These are phyloP conservation scores for Yamadazyma membranifaciens DNA, from an alignment of 1,139 yeast species.

Conservation along the genomic window DNA sequence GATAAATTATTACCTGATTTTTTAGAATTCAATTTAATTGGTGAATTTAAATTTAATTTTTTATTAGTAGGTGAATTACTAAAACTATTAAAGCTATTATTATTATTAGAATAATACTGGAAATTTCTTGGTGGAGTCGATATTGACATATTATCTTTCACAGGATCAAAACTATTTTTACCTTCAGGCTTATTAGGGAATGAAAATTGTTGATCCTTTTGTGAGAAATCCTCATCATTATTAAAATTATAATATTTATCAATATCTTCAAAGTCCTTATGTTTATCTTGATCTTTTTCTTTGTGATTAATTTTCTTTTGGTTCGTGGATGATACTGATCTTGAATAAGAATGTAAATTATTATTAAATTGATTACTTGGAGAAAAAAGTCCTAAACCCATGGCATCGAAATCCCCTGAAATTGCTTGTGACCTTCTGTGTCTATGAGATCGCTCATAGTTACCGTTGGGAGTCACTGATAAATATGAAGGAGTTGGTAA, in stretches of 20 bases:
- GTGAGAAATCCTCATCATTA: conserved; percentile 35
- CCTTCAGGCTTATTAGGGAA: conserved; percentile 24
- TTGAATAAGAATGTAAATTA: conserved; percentile 5
- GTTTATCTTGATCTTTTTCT: neutral
- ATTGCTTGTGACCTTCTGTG: conserved; percentile 73
- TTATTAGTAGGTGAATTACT: conserved; percentile 8
- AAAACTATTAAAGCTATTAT: neutral
- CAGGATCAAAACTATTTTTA: conserved; percentile 4
- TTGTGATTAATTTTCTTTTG: neutral
- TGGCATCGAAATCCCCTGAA: conserved; percentile 66
- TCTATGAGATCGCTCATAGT: conserved; percentile 43
- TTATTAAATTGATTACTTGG: conserved; percentile 18
- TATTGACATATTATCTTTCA: conserved; percentile 8
- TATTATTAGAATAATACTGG: conserved; percentile 4
- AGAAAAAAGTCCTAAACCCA: conserved; percentile 40
- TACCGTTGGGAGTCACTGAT: conserved; percentile 8
- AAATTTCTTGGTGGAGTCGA: conserved; percentile 20
- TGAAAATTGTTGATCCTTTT: conserved; percentile 23
- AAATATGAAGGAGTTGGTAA: conserved; percentile 29
- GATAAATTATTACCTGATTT: conserved; percentile 10
- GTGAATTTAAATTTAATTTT: conserved; percentile 29
- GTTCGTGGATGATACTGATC: conserved; percentile 5
- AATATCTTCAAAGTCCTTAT: conserved; percentile 16
- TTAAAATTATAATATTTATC: conserved; percentile 30
- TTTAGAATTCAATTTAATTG: conserved; percentile 30